Base-by-base conservation (phyloP, 176 grass and related monocot genomes). In the Stipa capillata region DNA sequence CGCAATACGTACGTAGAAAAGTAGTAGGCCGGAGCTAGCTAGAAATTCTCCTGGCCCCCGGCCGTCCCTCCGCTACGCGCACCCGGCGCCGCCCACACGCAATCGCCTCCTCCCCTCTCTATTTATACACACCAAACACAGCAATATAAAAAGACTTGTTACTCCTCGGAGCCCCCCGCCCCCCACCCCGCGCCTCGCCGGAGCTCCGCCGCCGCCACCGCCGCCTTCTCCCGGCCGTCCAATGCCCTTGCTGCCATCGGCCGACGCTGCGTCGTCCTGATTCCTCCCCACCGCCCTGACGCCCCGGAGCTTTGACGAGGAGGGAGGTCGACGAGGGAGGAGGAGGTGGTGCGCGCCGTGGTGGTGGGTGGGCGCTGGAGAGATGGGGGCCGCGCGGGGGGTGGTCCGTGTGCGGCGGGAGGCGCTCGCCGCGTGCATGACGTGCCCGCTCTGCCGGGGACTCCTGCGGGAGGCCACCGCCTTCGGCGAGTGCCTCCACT, bases 401-500 rank as follows among this genome's bases (percentile, higher is more conserved):
- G 29, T 89, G 40, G 88, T 80, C 27, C 84, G 79, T 56, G 86
- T 93, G 34, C 78, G 72, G 60, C 15, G 90, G 76, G 86, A 77
- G 51, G 34, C 73, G 53, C 83, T 99, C 37, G 7, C 64, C 6
- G 66, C 53, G 33, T 58, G 88, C 79, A 47, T 99, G 72, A 99
- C 97, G 81, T 99, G 97, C 73, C 96, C 88, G 15, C 90, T 99
- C 82, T 99, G 97, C 85, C 43, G 21, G 45, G 90, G 84, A 6
- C 86, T 93, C 78, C 54, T 99, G 16, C 78, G 92, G 33, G 88
- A 93, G 65, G 97, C 92, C 74, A 96, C 88, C 84, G 86, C 97
- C 86, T 78, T 99, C 76, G 69, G 79, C 50, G 79, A 93, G 86
- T 99, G 97, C 81, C 86, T 93, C 81, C 92, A 99, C 56, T 91